Conservation (phyloP, 306 rosid genomes). For the Trichosanthes truncata region DNA sequence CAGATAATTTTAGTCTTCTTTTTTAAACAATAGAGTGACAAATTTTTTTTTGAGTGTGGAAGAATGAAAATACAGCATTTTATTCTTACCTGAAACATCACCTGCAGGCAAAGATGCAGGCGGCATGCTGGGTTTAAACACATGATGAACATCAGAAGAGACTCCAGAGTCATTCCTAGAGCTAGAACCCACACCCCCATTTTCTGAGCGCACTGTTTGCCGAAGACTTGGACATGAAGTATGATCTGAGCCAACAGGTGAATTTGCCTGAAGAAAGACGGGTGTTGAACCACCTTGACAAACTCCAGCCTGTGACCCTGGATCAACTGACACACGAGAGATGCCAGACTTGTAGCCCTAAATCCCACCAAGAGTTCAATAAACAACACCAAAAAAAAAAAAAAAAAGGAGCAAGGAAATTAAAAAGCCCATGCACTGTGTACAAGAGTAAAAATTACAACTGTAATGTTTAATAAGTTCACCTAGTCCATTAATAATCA, state of each 20-base stretch:
- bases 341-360: constrained; percentile 51
- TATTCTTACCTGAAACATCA: constrained; percentile 30
- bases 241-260: constrained; percentile 28
- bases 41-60: neutral
- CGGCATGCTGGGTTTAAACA: constrained; percentile 21
- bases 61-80: neutral
- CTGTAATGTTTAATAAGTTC: neutral
- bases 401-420: neutral
- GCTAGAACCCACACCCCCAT: constrained; percentile 36
- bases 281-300: constrained; percentile 33
- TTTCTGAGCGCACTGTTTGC: constrained; percentile 19
- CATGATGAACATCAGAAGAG: constrained; percentile 22
- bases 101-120: constrained; percentile 23
- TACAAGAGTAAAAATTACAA: neutral
- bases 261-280: constrained; percentile 22
- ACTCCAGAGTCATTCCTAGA: constrained; percentile 18
- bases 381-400: neutral
- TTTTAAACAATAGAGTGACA: neutral
- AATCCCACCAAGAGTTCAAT: constrained; percentile 18
- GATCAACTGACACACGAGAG: constrained; percentile 29
- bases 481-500: neutral
- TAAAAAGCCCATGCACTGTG: neutral
- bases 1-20: neutral
- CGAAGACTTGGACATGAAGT: constrained; percentile 31
- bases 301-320: constrained; percentile 31